A percentile compares a stretch with the other conserved stretches of the same genome.
Conservation (phyloP, 139 green algal species). For the Edaphochlamys debaryana region DNA sequence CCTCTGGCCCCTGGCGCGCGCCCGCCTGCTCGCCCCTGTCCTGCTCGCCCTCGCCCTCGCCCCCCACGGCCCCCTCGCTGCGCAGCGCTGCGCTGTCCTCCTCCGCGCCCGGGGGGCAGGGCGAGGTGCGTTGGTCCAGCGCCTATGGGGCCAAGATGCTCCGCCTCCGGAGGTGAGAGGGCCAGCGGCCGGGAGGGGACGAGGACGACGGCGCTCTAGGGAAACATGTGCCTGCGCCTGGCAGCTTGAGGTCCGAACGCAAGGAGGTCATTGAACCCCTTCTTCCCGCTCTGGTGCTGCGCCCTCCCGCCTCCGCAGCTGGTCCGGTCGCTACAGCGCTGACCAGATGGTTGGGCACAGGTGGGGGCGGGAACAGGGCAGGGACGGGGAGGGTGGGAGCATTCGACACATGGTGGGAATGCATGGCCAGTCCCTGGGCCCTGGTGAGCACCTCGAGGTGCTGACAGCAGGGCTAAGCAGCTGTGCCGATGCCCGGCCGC, state of each 20-base stretch:
- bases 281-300: too few species aligned
- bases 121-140: constrained; percentile 31
- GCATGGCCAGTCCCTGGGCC: background rate
- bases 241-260: too few species aligned
- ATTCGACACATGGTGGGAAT: too few species aligned
- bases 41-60: background rate
- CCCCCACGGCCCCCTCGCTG: background rate
- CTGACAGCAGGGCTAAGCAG: too few species aligned
- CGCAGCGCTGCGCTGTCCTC: background rate
- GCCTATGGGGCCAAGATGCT: constrained; percentile 60
- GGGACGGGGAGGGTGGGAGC: background rate
- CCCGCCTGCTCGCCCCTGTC: background rate
- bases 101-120: background rate
- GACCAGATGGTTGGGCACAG: constrained; percentile 69
- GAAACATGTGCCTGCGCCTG: too few species aligned
- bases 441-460: background rate
- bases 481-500: background rate
- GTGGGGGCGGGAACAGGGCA: background rate
- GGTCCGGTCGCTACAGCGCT: constrained; percentile 51
- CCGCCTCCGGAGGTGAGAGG: constrained; percentile 9
- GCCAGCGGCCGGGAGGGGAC: too few species aligned
- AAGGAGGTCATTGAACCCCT: too few species aligned
- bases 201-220: too few species aligned
- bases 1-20: background rate
- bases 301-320: constrained; percentile 39